A percentile compares a stretch with the other conserved stretches of the same genome.
Conservation (phyloP, 768 basidiomycete species). For the Pisolithus orientalis region DNA sequence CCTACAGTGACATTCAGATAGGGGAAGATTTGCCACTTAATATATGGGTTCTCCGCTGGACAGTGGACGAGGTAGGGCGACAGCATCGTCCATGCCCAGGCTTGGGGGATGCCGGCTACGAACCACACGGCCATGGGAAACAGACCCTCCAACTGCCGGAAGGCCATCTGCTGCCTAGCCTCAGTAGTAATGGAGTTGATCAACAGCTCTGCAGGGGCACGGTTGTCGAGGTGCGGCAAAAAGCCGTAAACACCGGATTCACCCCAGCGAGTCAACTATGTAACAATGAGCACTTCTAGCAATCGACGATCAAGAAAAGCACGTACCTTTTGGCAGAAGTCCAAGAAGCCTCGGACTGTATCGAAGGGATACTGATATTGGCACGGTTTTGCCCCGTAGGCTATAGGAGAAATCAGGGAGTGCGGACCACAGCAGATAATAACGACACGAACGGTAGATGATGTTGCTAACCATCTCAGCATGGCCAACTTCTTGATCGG, state of each 20-base stretch:
- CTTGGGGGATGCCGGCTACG: conserved; percentile 51
- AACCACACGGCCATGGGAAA: conserved; percentile 58
- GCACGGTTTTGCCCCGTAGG: conserved; percentile 47
- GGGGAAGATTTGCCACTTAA: conserved; percentile 54
- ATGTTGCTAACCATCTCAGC: conserved; percentile 48
- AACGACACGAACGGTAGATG: conserved; percentile 29
- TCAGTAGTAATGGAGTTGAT: conserved; percentile 55
- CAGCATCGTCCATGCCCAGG: conserved; percentile 58
- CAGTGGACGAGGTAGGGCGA: conserved; percentile 47
- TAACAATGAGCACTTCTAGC: not conserved
- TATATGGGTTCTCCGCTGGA: conserved; percentile 44
- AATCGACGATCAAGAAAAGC: not conserved
- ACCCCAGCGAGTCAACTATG: conserved; percentile 43
- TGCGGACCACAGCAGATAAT: not conserved
- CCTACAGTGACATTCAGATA: conserved; percentile 41
- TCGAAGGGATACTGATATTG: conserved; percentile 50
- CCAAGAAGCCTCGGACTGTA: conserved; percentile 51
- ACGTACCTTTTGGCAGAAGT: conserved; percentile 49
- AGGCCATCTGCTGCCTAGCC: conserved; percentile 59
- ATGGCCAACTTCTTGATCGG: conserved; percentile 59
- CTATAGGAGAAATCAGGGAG: conserved; percentile 9
- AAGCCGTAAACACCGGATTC: conserved; percentile 61
- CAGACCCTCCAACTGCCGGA: conserved; percentile 56
- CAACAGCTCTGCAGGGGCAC: conserved; percentile 45
- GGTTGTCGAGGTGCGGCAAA: conserved; percentile 55